These are phyloP conservation scores for Sphaerulina vaccinii DNA, from an alignment of 2,329 filamentous ascomycete genomes.

Conservation along the genomic window DNA sequence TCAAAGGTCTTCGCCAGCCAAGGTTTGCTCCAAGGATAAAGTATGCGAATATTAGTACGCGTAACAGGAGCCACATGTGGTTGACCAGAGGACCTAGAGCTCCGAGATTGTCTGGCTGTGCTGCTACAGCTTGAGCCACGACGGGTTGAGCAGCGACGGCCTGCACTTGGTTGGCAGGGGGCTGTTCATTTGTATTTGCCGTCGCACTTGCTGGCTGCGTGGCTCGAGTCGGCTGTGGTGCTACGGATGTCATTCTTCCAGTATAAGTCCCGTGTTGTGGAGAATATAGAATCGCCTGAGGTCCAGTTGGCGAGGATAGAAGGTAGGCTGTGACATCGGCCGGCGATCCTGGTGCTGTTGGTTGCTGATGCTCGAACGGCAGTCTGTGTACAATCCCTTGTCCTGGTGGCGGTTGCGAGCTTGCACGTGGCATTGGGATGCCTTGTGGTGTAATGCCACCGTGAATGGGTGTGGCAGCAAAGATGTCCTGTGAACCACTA, in stretches of 20 bases:
- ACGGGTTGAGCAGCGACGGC: conserved; percentile 24
- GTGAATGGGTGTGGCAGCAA: too few species aligned
- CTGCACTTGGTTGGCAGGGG: conserved; percentile 11
- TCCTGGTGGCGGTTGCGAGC: conserved; percentile 1
- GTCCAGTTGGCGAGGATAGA: conserved; percentile 47
- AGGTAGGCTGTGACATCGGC: conserved; percentile 41
- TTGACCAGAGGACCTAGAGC: conserved; percentile 40
- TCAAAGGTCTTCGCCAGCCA: conserved; percentile 44
- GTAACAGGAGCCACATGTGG: conserved; percentile 57
- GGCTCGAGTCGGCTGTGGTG: conserved; percentile 21
- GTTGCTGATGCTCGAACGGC: conserved; percentile 21
- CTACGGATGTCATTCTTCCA: conserved; percentile 6
- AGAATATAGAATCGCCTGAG: conserved; percentile 46
- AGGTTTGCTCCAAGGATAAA: conserved; percentile 53
- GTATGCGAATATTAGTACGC: conserved; percentile 59
- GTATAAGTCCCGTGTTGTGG: conserved; percentile 38
- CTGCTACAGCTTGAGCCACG: conserved; percentile 16
- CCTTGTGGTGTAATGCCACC: conserved; percentile 6
- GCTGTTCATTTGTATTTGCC: conserved; percentile 1
- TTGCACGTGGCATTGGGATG: conserved; percentile 4
- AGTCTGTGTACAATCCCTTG: neutral
- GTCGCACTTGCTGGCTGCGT: conserved; percentile 2
- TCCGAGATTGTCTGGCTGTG: conserved; percentile 18
- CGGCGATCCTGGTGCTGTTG: conserved; percentile 4
- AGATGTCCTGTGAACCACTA: too few species aligned